Evolutionary conservation across 441 rosid genomes (phyloP), one percentile per base, ranked within the genome.

Genomic region (Biscutella laevigata): DNA sequence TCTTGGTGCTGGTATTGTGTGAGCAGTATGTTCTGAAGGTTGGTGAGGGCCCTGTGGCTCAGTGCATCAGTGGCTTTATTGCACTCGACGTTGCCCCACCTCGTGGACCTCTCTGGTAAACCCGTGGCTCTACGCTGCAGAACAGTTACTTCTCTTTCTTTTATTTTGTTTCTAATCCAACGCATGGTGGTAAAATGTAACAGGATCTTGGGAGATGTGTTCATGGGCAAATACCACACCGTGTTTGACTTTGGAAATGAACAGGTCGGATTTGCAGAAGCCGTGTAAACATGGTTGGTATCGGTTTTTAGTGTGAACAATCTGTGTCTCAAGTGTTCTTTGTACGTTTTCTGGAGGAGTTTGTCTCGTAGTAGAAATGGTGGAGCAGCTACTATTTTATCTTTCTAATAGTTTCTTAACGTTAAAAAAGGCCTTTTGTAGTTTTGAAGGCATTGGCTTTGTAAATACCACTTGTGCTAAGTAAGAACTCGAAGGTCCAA

Each of bases 201-300:
- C 75, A 81, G 86, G 86, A 77, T 82, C 68, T 36, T 82, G 66
- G 88, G 88, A 66, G 85, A 82, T 52, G 62, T 79, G 51, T 82
- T 82, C 75, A 82, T 82, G 88, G 88, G 88, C 14, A 75, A 69
- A 36, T 82, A 79, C 71, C 88, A 82, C 66, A 82, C 85, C 1
- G 81, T 82, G 43, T 82, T 79, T 24, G 84, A 82, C 67, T 77
- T 59, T 0, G 78, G 75, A 24, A 77, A 82, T 1, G 50, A 59
- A 45, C 71, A 66, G 58, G 83, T 82, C 15, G 88, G 88, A 6
- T 82, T 82, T 50, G 88, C 88, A 0, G 75, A 75, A 26, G 81
- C 88, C 2, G 83, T 29, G 36, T 58, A 37, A 54, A 32, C 57
- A 59, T 34, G 24, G 34, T 54, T 20, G 30, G 22, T 17, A 19